These are phyloP conservation scores for Cicer yamashitae DNA, from an alignment of 306 rosid genomes.

Conservation along the genomic window DNA sequence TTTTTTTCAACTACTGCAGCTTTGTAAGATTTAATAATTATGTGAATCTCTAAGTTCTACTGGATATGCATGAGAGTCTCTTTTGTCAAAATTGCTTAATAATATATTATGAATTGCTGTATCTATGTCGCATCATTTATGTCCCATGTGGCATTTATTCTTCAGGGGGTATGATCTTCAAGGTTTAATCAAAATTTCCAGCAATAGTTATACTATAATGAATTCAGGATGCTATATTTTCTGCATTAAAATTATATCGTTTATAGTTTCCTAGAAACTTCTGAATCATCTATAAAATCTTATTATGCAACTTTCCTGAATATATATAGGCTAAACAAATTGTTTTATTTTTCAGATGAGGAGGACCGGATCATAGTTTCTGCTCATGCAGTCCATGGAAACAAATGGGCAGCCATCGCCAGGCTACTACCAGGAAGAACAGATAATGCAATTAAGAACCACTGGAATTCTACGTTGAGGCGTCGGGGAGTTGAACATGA, in stretches of 20 bases:
- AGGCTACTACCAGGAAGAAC: constrained; percentile 87
- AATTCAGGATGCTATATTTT: constrained; percentile 2
- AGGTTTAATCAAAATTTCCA: constrained; percentile 7
- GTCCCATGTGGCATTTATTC: background rate
- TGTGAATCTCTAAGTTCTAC: constrained; percentile 19
- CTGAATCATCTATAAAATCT: constrained; percentile 23
- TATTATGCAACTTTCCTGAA: constrained; percentile 23
- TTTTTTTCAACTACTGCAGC: constrained; percentile 9
- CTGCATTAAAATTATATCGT: background rate
- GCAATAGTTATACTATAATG: background rate
- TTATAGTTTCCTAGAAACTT: constrained; percentile 32
- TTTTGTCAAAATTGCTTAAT: background rate
- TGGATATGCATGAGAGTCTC: constrained; percentile 9
- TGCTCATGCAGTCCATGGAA: constrained; percentile 90
- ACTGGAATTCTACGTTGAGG: constrained; percentile 92
- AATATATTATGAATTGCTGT: constrained; percentile 7
- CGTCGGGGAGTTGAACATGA: constrained; percentile 67
- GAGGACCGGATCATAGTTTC: constrained; percentile 86
- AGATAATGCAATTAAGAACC: constrained; percentile 90
- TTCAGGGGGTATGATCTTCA: constrained; percentile 7
- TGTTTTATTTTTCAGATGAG: constrained; percentile 67
- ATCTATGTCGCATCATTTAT: background rate
- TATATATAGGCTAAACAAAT: constrained; percentile 40
- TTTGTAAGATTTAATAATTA: background rate
- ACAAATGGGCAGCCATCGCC: constrained; percentile 94